Conservation (phyloP, 2,329 filamentous ascomycete species). For the Aureobasidium namibiae region DNA sequence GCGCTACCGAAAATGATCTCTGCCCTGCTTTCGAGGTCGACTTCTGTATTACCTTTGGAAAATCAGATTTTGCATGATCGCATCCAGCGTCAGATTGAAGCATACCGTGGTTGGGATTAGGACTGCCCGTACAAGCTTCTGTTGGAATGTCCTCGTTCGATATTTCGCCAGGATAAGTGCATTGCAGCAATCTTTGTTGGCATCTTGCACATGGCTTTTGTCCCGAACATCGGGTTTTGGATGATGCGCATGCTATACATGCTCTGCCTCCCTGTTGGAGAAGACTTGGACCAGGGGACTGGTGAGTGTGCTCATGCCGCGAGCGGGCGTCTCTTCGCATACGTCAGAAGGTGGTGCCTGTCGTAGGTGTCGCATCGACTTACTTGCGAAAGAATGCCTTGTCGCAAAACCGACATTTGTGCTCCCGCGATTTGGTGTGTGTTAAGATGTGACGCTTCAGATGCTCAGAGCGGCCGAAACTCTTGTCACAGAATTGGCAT, state of each 20-base stretch:
- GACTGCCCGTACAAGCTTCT: background rate
- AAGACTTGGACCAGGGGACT: conserved; percentile 15
- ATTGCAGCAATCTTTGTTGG: conserved; percentile 17
- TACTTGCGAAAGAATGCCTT: conserved; percentile 21
- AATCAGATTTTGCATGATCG: background rate
- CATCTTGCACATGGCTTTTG: conserved; percentile 21
- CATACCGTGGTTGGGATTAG: background rate
- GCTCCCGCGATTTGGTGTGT: conserved; percentile 18
- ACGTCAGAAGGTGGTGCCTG: background rate
- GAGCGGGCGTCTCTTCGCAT: conserved; percentile 19
- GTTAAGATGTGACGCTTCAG: conserved; percentile 20
- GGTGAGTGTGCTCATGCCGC: conserved; percentile 21
- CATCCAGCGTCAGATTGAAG: background rate
- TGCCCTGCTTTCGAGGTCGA: background rate
- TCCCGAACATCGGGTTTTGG: conserved; percentile 25
- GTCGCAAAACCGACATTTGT: conserved; percentile 18
- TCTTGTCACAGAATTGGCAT: background rate
- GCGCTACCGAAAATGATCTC: background rate
- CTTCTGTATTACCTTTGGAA: background rate
- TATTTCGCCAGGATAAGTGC: conserved; percentile 18
- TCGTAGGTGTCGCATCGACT: background rate
- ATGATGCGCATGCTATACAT: conserved; percentile 21
- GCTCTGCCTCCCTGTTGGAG: conserved; percentile 18
- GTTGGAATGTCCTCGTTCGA: background rate
- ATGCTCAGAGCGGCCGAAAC: conserved; percentile 21